A percentile compares a stretch with the other conserved stretches of the same genome.
These are phyloP conservation scores for Dactylellina haptotyla DNA, from an alignment of 2,329 filamentous ascomycete genomes.

Conservation along the genomic window DNA sequence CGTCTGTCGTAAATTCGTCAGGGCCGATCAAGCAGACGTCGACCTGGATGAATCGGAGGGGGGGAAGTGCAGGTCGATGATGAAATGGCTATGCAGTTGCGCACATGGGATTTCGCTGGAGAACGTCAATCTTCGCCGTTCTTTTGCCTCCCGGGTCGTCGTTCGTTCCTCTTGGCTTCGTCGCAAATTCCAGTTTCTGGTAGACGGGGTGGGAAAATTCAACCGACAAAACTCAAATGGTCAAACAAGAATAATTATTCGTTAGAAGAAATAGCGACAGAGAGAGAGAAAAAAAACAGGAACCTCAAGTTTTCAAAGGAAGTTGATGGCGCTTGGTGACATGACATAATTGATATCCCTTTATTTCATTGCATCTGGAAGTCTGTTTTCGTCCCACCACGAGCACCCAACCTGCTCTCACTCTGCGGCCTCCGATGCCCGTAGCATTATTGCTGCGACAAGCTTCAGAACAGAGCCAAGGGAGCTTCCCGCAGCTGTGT, in stretches of 20 bases:
- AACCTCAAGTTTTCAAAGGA: not conserved
- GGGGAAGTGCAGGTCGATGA: constrained; percentile 10
- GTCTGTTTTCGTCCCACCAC: constrained; percentile 26
- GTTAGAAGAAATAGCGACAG: too few species aligned
- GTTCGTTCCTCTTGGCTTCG: not conserved
- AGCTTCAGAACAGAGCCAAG: too few species aligned
- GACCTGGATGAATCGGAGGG: not conserved
- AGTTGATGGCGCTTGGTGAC: not conserved
- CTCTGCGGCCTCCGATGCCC: constrained; percentile 39
- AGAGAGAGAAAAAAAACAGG: constrained; percentile 5
- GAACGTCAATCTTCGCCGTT: too few species aligned
- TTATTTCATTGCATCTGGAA: constrained; percentile 15
- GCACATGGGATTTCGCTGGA: too few species aligned
- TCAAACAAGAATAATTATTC: not conserved
- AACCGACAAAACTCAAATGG: not conserved
- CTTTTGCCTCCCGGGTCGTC: constrained; percentile 24
- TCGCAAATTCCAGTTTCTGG: constrained; percentile 2
- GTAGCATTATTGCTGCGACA: too few species aligned
- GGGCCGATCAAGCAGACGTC: constrained; percentile 19
- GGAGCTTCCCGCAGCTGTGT: constrained; percentile 16
- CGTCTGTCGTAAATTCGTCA: constrained; percentile 20
- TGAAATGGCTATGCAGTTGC: constrained; percentile 9
- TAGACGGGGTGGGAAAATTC: constrained; percentile 2
- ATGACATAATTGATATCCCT: constrained; percentile 47
- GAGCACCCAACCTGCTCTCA: too few species aligned